Evolutionary conservation across 2,329 filamentous ascomycete species (phyloP), one percentile per base, ranked within the genome.

Genomic region (Atkinsonella hypoxylon): DNA sequence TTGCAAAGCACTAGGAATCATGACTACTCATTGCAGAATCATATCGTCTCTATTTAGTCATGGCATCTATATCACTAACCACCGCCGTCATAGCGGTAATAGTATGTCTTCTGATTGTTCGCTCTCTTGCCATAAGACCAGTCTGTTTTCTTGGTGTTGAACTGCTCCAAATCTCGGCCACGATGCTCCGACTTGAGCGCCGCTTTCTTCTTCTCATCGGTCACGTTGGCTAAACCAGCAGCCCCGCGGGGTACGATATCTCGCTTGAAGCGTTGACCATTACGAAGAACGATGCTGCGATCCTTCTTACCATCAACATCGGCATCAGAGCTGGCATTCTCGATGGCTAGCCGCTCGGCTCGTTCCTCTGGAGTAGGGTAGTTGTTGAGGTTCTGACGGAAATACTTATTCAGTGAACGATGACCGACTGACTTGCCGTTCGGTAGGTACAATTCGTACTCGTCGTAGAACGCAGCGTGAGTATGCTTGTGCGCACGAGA

Each of bases 361-460:
- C 87, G 83, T 68, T 95, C 89, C 52, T 86, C 85, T 0, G 82
- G 71, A 2, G 86, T 83, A 2, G 89, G 89, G 65, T 95, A 85
- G 66, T 81, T 87, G 67, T 85, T 82, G 42, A 98, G 75, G 68
- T 97, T 97, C 71, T 98, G 93, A 53, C 88, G 83, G 72, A 83
- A 98, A 70, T 97, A 97, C 58, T 79, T 83, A 62, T 87, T 85
- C 49, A 95, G 70, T 8, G 88, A 93, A 45, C 93, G 82, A 66
- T 98, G 93, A 39, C 93, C 93, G 38, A 94, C 89, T 8, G 87
- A 86, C 54, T 87, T 85, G 49, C 93, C 93, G 4, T 86, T 89
- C 1, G 93, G 93, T 12, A 98, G 79, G 62, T 98, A 89, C 49
- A 98, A 78, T 67, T 97, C 93, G 61, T 88, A 90, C 43, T 98